Base-by-base conservation (phyloP, 176 grass and related monocot species). In the Rhynchospora tenuis region DNA sequence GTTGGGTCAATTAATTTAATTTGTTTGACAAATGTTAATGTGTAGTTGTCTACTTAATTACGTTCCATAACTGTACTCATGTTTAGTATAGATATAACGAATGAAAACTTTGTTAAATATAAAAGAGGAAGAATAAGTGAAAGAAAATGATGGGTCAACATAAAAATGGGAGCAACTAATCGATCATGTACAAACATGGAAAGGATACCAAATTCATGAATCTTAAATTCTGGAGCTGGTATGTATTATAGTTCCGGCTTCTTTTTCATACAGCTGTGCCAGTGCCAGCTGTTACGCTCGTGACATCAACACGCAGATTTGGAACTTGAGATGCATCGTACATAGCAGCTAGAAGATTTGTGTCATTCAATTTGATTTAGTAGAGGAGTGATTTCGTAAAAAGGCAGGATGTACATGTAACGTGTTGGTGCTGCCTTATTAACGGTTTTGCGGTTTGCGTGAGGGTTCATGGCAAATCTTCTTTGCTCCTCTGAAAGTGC, bases 161-260 rank as follows among this genome's bases (percentile, higher is more conserved):
- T 17, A 82, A 60, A 82, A 60, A 43, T 82, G 80, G 38, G 15
- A 66, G 59, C 80, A 82, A 82, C 59, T 31, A 47, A 10, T 38
- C 33, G 33, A 38, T 60, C 1, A 71, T 71, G n/a, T 72, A 16
- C 15, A 45, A 77, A 19, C 50, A 56, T 77, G 73, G 7, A 77
- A 56, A 64, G 7, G 27, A 68, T 47, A 50, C 12, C 8, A 82
- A 77, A 77, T 31, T 17, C 27, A 77, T 77, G 24, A 77, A 16
- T 28, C 20, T 75, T 8, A 16, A 67, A 28, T 82, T 64, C 59
- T 82, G 60, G 57, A 45, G 29, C 63, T 64, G 31, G 57, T 62
- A 61, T 7, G 5, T 58, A 52, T 3, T 78, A 7, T 58, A 33
- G 50, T 58, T 77, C 74, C 73, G 5, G 16, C 24, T 80, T 80